Evolutionary conservation across 2,329 filamentous ascomycete species (phyloP), one percentile per base, ranked within the genome.

Genomic region (Kalmusia sp.): DNA sequence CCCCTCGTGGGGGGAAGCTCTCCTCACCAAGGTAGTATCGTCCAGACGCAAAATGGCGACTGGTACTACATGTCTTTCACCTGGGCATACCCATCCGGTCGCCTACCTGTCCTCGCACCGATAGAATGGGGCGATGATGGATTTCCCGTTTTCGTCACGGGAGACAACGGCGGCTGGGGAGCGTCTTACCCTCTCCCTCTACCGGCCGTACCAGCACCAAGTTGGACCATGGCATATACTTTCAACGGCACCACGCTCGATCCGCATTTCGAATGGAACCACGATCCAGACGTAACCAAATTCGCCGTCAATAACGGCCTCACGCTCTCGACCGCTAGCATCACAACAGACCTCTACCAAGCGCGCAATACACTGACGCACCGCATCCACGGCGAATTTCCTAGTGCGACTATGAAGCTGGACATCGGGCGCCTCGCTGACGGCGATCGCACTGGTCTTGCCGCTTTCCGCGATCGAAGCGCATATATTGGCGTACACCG

Each of bases 31-130:
- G 84, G 83, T 1, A 77, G 80, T 24, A 67, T 86, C 0, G 73
- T 86, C 3, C 67, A 82, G 40, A 81, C 79, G 0, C 67, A 73
- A 0, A 60, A 73, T 4, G 82, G 81, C 0, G 68, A 79, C n/a
- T 86, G 83, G 83, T 84, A 82, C 61, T 85, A 80, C 60, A 81
- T 85, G 74, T 76, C 80, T 0, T 86, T 85, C 63, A 74, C 76
- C 0, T 78, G 79, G 62, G 75, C 76, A 0, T 85, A 83, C 52
- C 83, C 84, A 0, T 76, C 73, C 3, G 84, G 84, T 0, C 77
- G 83, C 11, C 73, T 84, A 3, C 84, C 84, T 0, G 79, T 83
- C 2, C 67, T 85, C 2, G 83, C 83, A 0, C 82, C 82, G 0
- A 63, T 85, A 2, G 74, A 62, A 0, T 86, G 80, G 78, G 76